phyloP scores from a whole-genome alignment of 768 basidiomycete species.

The Lentinula guzmanii region DNA sequence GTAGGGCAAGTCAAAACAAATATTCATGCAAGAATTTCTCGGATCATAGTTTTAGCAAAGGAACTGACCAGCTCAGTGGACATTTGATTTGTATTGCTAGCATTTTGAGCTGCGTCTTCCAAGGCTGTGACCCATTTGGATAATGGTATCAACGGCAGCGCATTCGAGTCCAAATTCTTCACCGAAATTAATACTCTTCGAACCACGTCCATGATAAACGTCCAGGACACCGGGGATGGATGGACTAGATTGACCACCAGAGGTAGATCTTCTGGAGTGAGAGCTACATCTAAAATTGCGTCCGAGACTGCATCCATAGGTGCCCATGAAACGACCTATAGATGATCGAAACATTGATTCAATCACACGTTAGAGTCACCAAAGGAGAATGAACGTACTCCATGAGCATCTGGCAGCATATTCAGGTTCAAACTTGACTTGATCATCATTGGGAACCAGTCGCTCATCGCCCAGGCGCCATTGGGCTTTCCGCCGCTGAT shows the following conservation, averaged over 20 bases:
- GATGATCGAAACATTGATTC: not conserved
- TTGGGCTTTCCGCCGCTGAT: constrained; percentile 24
- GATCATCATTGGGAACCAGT: constrained; percentile 31
- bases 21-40: not conserved
- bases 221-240: constrained; percentile 6
- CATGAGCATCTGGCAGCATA: constrained; percentile 18
- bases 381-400: constrained; percentile 14
- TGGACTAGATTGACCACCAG: constrained; percentile 9
- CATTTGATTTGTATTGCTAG: not conserved
- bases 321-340: constrained; percentile 21
- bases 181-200: not conserved
- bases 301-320: not conserved
- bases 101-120: not conserved
- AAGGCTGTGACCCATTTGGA: not conserved
- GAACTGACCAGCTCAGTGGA: not conserved
- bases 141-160: not conserved
- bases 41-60: too few relatives aligned
- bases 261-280: not conserved
- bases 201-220: not conserved
- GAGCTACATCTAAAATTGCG: constrained; percentile 6
- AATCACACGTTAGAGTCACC: too few relatives aligned
- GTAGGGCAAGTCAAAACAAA: not conserved
- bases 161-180: not conserved
- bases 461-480: constrained; percentile 29
- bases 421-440: constrained; percentile 24